Evolutionary conservation across 306 rosid species (phyloP).

Genomic region (Dalbergia cultrata): DNA sequence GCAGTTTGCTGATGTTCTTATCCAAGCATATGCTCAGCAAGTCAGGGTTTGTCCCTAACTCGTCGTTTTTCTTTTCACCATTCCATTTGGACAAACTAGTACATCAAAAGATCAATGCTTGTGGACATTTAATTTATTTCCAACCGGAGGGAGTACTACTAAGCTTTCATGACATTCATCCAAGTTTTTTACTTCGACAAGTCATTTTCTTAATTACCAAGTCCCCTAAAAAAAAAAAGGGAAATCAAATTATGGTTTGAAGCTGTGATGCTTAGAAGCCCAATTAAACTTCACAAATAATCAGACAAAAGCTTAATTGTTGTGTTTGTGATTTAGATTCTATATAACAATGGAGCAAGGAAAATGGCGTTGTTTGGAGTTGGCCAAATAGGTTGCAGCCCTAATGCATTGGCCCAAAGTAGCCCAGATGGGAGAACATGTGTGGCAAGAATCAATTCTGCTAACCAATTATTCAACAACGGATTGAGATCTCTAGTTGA

Average conservation of each 20-base stretch:
- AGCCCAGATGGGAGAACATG: constrained; percentile 87
- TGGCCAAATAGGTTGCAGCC: constrained; percentile 95
- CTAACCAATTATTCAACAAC: constrained; percentile 79
- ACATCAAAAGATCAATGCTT: no score
- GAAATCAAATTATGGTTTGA: no score
- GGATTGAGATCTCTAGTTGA: constrained; percentile 72
- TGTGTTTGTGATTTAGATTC: constrained; percentile 49
- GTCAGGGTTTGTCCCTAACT: constrained; percentile 49
- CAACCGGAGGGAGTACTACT: no score
- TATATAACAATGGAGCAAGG: constrained; percentile 91
- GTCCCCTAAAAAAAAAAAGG: no score
- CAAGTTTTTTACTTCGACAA: not conserved
- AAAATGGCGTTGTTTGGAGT: constrained; percentile 84
- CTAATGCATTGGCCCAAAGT: constrained; percentile 79
- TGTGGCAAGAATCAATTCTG: constrained; percentile 76
- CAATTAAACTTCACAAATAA: no score
- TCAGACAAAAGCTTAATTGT: no score
- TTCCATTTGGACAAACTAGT: no score
- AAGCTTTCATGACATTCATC: not conserved
- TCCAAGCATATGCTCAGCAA: constrained; percentile 72
- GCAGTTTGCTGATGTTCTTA: constrained; percentile 71
- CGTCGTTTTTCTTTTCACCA: not conserved
- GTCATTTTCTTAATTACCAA: not conserved
- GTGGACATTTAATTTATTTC: no score
- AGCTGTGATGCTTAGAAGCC: no score